Evolutionary conservation across 176 grass and related monocot species (phyloP), one percentile per base, ranked within the genome.

Genomic region (Carex cristatella): DNA sequence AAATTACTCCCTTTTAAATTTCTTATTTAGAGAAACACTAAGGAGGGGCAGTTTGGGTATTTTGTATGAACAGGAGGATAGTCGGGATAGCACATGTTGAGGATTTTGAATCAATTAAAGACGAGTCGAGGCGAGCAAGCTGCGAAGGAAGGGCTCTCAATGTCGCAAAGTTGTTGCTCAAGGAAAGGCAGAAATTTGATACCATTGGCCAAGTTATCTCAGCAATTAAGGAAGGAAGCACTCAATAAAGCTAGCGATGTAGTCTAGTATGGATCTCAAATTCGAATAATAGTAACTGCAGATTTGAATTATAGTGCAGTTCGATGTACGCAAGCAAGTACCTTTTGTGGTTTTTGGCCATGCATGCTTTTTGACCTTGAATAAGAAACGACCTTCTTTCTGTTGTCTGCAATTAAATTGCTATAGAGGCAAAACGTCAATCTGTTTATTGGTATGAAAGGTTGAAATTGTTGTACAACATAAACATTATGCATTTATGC

Each of bases 71-170:
- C 79, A 98, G 96, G 91, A 88, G 93, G 88, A 95, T 99, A 71
- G 84, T 99, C 38, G 96, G 96, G 79, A 91, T 95, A 5, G 96
- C 91, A 48, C 96, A 99, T 37, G 91, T 95, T 0, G 93, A 99
- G 81, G 93, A 95, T 91, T 89, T 95, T 4, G 96, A 94, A 56
- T 90, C 96, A 32, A 95, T 99, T 66, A 55, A 87, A 60, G 93
- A 99, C 71, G 55, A 67, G 4, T 80, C 81, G 81, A 90, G 59
- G 78, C 88, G 96, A 87, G 96, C 96, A 74, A 81, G 12, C 0
- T 95, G 96, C 16, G 93, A 99, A 85, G 70, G 85, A 3, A 68
- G 61, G 15, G 91, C 91, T 2, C 93, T 99, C 58, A 79, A 92
- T 38, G 89, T 88, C 81, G 96, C 85, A 61, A 99, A 91, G 86